Percentiles rank a stretch among this genome's conserved stretches.
These are phyloP conservation scores for Penicillium sp. DNA, from an alignment of 2,329 filamentous ascomycete genomes.

Conservation along the genomic window DNA sequence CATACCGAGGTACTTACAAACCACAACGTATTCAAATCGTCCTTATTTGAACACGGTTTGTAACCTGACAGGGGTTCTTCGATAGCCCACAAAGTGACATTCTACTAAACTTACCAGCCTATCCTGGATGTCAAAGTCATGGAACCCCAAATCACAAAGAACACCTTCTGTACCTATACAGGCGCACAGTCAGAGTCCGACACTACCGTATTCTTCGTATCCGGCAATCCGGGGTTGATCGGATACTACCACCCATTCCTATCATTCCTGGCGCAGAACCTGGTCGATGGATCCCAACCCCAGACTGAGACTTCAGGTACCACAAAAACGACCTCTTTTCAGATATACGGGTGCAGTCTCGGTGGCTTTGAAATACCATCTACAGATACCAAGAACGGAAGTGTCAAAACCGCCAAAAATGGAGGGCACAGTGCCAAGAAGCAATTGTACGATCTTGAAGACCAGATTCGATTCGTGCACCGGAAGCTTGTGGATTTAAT, in stretches of 20 bases:
- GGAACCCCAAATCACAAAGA: constrained; percentile 28
- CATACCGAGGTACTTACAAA: not conserved
- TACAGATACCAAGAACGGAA: too few relatives aligned
- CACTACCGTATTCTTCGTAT: constrained; percentile 47
- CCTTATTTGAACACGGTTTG: not conserved
- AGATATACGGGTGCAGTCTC: constrained; percentile 38
- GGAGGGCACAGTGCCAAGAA: not conserved
- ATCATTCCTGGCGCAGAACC: constrained; percentile 34
- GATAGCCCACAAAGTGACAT: not conserved
- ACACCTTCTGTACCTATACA: constrained; percentile 33
- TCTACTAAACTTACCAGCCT: not conserved
- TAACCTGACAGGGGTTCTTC: not conserved
- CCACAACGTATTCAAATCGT: not conserved
- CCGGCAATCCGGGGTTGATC: constrained; percentile 54
- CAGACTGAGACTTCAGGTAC: not conserved
- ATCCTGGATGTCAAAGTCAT: constrained; percentile 5
- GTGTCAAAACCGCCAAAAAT: too few relatives aligned
- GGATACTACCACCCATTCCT: constrained; percentile 51
- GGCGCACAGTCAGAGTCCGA: constrained; percentile 8
- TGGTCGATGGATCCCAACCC: constrained; percentile 3
- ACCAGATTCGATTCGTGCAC: constrained; percentile 54
- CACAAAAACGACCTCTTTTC: constrained; percentile 14
- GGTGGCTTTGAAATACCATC: constrained; percentile 35
- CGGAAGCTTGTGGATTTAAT: constrained; percentile 44
- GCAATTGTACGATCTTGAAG: constrained; percentile 42